Percentiles rank a stretch among this genome's conserved stretches.
Evolutionary conservation across 805 yeast genomes (phyloP).

Genomic region (Jamesozyma jinghongensis): DNA sequence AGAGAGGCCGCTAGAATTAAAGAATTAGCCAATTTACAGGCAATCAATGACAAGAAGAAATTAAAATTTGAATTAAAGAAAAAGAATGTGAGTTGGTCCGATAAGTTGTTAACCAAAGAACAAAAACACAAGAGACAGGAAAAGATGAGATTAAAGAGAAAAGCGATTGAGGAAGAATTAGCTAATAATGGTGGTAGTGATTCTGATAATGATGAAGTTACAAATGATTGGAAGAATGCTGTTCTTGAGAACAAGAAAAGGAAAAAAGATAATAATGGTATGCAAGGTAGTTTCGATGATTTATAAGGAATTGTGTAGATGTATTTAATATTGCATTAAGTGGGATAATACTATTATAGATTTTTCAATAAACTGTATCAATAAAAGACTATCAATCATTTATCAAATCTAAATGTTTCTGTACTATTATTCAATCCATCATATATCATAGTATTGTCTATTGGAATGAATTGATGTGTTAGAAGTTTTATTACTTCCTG

Average conservation of each 20-base stretch:
- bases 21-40: constrained; percentile 41
- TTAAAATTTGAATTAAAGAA: constrained; percentile 38
- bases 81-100: constrained; percentile 73
- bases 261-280: constrained; percentile 32
- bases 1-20: constrained; percentile 56
- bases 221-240: constrained; percentile 81
- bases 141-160: constrained; percentile 45
- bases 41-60: constrained; percentile 29
- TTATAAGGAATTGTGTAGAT: constrained; percentile 22
- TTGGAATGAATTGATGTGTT: constrained; percentile 73
- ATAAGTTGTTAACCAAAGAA: constrained; percentile 55
- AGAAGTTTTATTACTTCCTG: constrained; percentile 74
- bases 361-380: no score
- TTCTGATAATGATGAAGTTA: constrained; percentile 35
- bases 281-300: constrained; percentile 56
- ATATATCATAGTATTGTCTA: constrained; percentile 59
- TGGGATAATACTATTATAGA: neutral
- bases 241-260: constrained; percentile 57
- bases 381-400: no score
- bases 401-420: constrained; percentile 32
- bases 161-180: constrained; percentile 47
- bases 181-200: constrained; percentile 38
- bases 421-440: constrained; percentile 59
- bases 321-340: neutral
- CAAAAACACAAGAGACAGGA: constrained; percentile 53